Evolutionary conservation across 306 rosid species (phyloP), one percentile per base, ranked within the genome.

Genomic region (Vicia villosa): DNA sequence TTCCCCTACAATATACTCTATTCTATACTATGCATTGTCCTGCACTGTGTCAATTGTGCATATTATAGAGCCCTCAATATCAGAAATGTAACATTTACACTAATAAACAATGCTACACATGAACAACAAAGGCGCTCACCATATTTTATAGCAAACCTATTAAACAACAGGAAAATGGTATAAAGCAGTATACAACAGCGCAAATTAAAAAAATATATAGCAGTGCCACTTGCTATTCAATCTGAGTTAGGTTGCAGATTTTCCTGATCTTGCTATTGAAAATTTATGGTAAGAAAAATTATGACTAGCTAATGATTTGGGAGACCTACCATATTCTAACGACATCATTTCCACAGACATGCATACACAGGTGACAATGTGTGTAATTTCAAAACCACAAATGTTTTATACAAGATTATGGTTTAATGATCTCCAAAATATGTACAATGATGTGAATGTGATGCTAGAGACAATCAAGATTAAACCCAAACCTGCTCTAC

Each of bases 381-480:
- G 69, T 21, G 56, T n/a, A 13, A 4, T 43, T 10, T 66, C 74
- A 60, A 36, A 65, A 32, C n/a, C 76, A 41, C 34, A 12, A 63
- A 62, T 55, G 66, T 19, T 61, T 42, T n/a, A 14, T 22, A 38
- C 57, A 59, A 4, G 16, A 61, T 14, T 61, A 17, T 10, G 30
- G 47, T 61, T 36, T 41, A 64, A 17, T 19, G 26, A 56, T 64
- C 14, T 17, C 47, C 26, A 17, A 54, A 46, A 34, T 9, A 34
- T 19, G 61, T 41, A 61, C 22, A 16, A 38, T 32, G 42, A 52
- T n/a, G n/a, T n/a, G n/a, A n/a, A n/a, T n/a, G n/a, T n/a, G n/a
- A n/a, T 54, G 28, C 60, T 45, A n/a, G 61, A 76, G 17, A 54
- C 11, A 41, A 49, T 16, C 43, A 22, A 63, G 67, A 36, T 34